phyloP scores from a whole-genome alignment of 2,329 filamentous ascomycete genomes.

The Chalaropsis thielavioides region DNA sequence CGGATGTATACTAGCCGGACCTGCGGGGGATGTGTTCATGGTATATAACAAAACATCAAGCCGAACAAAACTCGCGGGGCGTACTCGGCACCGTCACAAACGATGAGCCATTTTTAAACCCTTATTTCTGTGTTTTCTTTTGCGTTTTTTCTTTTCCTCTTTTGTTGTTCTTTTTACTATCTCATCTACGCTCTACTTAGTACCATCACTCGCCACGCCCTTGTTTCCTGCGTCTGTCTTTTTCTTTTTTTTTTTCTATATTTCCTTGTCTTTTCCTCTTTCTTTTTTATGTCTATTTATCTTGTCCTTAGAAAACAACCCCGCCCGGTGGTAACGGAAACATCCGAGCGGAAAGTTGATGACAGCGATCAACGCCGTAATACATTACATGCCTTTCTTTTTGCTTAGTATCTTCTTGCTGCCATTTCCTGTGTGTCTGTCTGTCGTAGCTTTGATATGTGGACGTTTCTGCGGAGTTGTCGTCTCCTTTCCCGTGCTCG shows the following conservation, averaged over 20 bases:
- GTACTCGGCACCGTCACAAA: not conserved
- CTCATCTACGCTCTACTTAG: not conserved
- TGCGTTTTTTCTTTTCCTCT: conserved; percentile 5
- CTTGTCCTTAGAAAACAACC: not conserved
- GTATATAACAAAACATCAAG: not conserved
- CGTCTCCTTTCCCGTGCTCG: too few species aligned
- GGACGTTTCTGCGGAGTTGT: too few species aligned
- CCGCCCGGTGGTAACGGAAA: conserved; percentile 2
- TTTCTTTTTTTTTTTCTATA: not conserved
- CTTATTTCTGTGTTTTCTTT: conserved; percentile 9
- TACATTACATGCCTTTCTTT: not conserved
- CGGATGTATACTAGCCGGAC: not conserved
- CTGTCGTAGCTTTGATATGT: too few species aligned
- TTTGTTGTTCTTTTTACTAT: not conserved
- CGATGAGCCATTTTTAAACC: conserved; percentile 9
- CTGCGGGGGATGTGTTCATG: not conserved
- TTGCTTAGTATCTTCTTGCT: not conserved
- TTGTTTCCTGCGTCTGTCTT: not conserved
- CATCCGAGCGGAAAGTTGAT: not conserved
- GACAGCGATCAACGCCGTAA: conserved; percentile 1
- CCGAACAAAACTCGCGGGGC: not conserved
- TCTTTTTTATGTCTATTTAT: conserved; percentile 15
- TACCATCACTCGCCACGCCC: conserved; percentile 1
- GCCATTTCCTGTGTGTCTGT: not conserved
- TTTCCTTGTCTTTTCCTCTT: not conserved